These are phyloP conservation scores for Sporothrix mexicana DNA, from an alignment of 2,329 filamentous ascomycete species.

Conservation along the genomic window DNA sequence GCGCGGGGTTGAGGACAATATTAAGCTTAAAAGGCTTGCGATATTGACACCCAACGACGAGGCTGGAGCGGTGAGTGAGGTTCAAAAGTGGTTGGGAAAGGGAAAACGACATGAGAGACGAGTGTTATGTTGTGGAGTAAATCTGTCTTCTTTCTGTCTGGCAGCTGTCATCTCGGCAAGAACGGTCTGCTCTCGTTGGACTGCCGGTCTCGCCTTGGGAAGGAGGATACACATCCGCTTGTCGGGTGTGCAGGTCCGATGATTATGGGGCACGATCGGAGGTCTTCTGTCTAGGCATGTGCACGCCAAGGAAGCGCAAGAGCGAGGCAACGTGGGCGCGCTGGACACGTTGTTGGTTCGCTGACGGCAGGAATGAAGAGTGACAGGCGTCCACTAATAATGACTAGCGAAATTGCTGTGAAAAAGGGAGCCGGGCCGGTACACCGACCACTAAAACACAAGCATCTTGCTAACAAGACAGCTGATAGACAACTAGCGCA, in stretches of 20 bases:
- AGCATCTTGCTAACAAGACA: background rate
- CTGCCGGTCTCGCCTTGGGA: background rate
- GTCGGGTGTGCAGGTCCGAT: background rate
- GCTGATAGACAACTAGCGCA: background rate
- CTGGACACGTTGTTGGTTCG: background rate
- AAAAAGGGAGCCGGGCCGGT: constrained; percentile 14
- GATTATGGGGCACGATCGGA: constrained; percentile 12
- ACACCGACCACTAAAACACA: background rate
- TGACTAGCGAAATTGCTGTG: background rate
- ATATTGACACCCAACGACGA: constrained; percentile 2
- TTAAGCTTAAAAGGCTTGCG: background rate
- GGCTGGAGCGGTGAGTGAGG: background rate
- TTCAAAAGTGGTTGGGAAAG: background rate
- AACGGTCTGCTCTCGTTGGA: background rate
- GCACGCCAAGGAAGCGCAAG: constrained; percentile 4
- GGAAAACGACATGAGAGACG: background rate
- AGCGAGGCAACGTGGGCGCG: constrained; percentile 21
- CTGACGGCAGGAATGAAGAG: background rate
- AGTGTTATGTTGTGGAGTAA: background rate
- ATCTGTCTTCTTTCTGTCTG: background rate
- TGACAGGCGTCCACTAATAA: background rate
- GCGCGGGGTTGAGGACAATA: background rate
- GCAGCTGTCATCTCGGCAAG: background rate
- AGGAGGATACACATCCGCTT: no score
- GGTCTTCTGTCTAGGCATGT: background rate